A percentile compares a stretch with the other conserved stretches of the same genome.
These are phyloP conservation scores for Remersonia thermophila DNA, from an alignment of 2,329 filamentous ascomycete species.

Conservation along the genomic window DNA sequence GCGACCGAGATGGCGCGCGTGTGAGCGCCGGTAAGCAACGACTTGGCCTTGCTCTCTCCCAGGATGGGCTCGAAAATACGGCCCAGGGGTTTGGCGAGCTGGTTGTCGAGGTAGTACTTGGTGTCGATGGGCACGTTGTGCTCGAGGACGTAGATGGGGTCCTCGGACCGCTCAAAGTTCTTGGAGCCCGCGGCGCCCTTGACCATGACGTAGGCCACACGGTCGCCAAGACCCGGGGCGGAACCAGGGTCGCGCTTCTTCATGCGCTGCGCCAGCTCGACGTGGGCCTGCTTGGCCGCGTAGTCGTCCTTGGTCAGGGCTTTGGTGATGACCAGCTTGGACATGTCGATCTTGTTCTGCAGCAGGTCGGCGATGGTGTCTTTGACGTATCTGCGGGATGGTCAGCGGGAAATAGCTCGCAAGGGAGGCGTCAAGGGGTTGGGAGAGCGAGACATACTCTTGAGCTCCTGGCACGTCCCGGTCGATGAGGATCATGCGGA, in stretches of 20 bases:
- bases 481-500: conserved; percentile 92
- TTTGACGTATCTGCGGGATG: conserved; percentile 68
- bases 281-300: conserved; percentile 84
- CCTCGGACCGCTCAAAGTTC: conserved; percentile 95
- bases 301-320: conserved; percentile 86
- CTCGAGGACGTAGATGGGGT: conserved; percentile 92
- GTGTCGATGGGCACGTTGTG: conserved; percentile 98
- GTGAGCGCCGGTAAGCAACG: conserved; percentile 81
- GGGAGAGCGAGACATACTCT: conserved; percentile 52
- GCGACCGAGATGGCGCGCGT: conserved; percentile 90
- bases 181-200: conserved; percentile 81
- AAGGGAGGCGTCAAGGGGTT: too few species aligned
- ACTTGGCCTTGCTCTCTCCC: conserved; percentile 80
- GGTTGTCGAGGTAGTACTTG: conserved; percentile 96
- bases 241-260: conserved; percentile 92
- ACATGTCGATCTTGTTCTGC: conserved; percentile 98
- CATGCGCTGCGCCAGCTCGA: conserved; percentile 92
- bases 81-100: conserved; percentile 84
- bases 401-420: conserved; percentile 19
- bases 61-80: conserved; percentile 98
- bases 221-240: conserved; percentile 82
- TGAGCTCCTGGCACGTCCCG: conserved; percentile 81
- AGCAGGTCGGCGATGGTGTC: conserved; percentile 87
- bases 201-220: conserved; percentile 96
- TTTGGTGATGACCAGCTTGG: conserved; percentile 97